Evolutionary conservation across 73 alveolate species (phyloP).

Genomic region (Tetrahymena malaccensis): DNA sequence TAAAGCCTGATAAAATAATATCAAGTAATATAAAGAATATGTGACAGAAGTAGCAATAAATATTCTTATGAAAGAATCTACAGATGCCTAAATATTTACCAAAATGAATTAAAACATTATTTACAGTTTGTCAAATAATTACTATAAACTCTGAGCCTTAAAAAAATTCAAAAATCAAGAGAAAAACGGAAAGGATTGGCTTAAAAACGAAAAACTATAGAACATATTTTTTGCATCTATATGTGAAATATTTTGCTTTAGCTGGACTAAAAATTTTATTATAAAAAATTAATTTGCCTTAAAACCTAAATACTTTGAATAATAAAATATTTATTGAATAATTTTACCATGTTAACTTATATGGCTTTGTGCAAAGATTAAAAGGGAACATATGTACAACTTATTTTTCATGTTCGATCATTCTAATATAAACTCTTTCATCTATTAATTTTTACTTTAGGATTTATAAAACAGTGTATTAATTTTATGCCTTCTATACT

Average conservation of each 20-base stretch:
- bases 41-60: slow-evolving; percentile 17
- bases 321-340: not conserved
- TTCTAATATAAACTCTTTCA: slow-evolving; percentile 31
- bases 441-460: not conserved
- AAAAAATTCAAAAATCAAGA: not conserved
- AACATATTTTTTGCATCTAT: slow-evolving; percentile 39
- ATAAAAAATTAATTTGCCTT: not conserved
- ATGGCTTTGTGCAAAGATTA: slow-evolving; percentile 28
- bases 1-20: slow-evolving; percentile 27
- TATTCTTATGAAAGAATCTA: not conserved
- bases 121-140: no score
- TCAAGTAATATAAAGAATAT: slow-evolving; percentile 23
- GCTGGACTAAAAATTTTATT: not conserved
- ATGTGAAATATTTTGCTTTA: slow-evolving; percentile 38
- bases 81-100: not conserved
- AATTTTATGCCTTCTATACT: not conserved
- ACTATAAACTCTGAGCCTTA: not conserved
- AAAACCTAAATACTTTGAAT: no score
- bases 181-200: slow-evolving; percentile 13
- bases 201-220: slow-evolving; percentile 21
- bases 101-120: no score
- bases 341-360: not conserved
- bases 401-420: slow-evolving; percentile 26
- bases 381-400: slow-evolving; percentile 32
- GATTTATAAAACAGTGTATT: not conserved